Percentiles rank a stretch among this genome's conserved stretches.
Conservation (phyloP, 345 rosid species). For the Camelina laxa region DNA sequence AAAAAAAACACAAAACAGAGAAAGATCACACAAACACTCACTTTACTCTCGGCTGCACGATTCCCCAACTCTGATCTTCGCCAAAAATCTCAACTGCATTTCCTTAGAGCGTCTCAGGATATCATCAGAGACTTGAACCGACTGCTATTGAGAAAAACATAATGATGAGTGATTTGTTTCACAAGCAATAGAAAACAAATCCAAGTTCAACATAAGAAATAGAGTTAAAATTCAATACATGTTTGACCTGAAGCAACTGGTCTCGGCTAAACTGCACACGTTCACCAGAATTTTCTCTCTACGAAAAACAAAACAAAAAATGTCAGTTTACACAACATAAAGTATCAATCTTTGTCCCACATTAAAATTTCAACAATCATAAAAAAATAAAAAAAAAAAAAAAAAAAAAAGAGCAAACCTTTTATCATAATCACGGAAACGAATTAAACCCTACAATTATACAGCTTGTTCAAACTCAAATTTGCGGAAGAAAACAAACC, state of each 20-base stretch:
- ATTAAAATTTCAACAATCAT: slow-evolving; percentile 48
- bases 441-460: slow-evolving; percentile 3
- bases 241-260: slow-evolving; percentile 60
- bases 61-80: slow-evolving; percentile 60
- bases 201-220: not conserved
- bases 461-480: not conserved
- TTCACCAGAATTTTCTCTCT: slow-evolving; percentile 53
- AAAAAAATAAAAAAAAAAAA: not conserved
- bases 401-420: slow-evolving; percentile 18
- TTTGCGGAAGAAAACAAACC: not conserved
- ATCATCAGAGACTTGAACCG: slow-evolving; percentile 49
- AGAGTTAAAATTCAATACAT: slow-evolving; percentile 46
- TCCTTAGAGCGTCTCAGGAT: slow-evolving; percentile 60
- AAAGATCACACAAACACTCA: slow-evolving; percentile 33
- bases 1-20: not conserved
- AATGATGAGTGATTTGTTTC: slow-evolving; percentile 2
- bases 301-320: not conserved
- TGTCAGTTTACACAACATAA: slow-evolving; percentile 14
- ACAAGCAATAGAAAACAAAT: not conserved
- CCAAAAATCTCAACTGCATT: slow-evolving; percentile 62
- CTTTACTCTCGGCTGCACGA: slow-evolving; percentile 55
- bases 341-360: slow-evolving; percentile 3
- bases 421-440: not conserved
- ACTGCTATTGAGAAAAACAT: slow-evolving; percentile 31
- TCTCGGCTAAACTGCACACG: slow-evolving; percentile 56